Evolutionary conservation across 768 basidiomycete species (phyloP).

Genomic region (Obba rivulosa): DNA sequence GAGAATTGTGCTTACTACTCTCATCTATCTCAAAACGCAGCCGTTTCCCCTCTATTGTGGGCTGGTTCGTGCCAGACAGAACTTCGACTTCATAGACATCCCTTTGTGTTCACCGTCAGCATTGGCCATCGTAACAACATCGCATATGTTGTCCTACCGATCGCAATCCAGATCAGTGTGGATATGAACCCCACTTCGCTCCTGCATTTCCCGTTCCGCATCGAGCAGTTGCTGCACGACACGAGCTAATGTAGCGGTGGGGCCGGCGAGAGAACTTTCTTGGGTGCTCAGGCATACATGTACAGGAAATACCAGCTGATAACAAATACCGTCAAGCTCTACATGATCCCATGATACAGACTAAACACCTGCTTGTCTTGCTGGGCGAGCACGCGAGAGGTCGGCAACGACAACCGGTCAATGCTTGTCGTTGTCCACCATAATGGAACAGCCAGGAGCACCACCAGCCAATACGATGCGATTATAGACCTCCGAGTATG

Average conservation of each 20-base stretch:
- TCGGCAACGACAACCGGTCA: slow-evolving; percentile 70
- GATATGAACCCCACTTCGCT: slow-evolving; percentile 6
- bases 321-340: neutral
- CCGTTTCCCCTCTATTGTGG: slow-evolving; percentile 7
- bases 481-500: slow-evolving; percentile 55
- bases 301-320: slow-evolving; percentile 27
- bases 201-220: neutral
- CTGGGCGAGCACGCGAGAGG: slow-evolving; percentile 46
- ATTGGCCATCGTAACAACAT: neutral
- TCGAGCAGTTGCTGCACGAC: slow-evolving; percentile 2
- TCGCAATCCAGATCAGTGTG: neutral
- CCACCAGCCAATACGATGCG: slow-evolving; percentile 69
- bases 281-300: slow-evolving; percentile 12
- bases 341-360: neutral
- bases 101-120: neutral
- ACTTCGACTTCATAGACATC: slow-evolving; percentile 11
- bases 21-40: slow-evolving; percentile 3
- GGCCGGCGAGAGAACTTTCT: neutral
- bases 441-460: slow-evolving; percentile 75
- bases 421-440: slow-evolving; percentile 97
- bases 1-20: neutral
- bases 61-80: neutral
- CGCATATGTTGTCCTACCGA: no score
- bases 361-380: slow-evolving; percentile 28
- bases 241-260: neutral